These are phyloP conservation scores for Fusarium sp. DNA, from an alignment of 2,329 filamentous ascomycete species.

Conservation along the genomic window DNA sequence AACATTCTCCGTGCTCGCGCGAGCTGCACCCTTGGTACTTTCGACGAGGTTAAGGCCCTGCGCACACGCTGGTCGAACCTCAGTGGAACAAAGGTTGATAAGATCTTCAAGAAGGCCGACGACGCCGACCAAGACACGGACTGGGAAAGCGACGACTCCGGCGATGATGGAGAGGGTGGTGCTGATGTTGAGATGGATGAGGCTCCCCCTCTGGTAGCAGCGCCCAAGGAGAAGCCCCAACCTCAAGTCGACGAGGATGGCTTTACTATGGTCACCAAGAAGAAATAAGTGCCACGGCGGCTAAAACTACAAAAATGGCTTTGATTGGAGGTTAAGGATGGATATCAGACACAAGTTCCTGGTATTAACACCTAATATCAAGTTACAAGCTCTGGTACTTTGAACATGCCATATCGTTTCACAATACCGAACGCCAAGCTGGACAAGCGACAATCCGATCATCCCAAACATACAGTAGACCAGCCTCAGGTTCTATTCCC, in stretches of 20 bases:
- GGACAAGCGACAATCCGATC: constrained; percentile 42
- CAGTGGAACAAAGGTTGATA: constrained; percentile 69
- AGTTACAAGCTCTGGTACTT: constrained; percentile 39
- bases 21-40: constrained; percentile 74
- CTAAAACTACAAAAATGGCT: constrained; percentile 15
- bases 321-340: background rate
- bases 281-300: constrained; percentile 56
- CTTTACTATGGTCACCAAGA: constrained; percentile 80
- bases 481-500: constrained; percentile 69
- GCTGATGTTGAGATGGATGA: constrained; percentile 77
- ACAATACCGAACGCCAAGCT: constrained; percentile 53
- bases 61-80: constrained; percentile 72
- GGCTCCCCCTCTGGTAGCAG: constrained; percentile 71
- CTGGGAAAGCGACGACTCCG: constrained; percentile 72
- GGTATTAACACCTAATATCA: constrained; percentile 50
- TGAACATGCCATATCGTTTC: constrained; percentile 37
- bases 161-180: constrained; percentile 68
- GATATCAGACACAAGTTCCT: constrained; percentile 37
- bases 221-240: constrained; percentile 72
- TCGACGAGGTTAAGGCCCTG: constrained; percentile 74
- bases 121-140: constrained; percentile 70
- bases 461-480: constrained; percentile 27
- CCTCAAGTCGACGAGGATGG: constrained; percentile 86
- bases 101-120: constrained; percentile 68
- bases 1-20: constrained; percentile 77